Evolutionary conservation across 768 basidiomycete species (phyloP).

Genomic region (Boletus eberwhitei): DNA sequence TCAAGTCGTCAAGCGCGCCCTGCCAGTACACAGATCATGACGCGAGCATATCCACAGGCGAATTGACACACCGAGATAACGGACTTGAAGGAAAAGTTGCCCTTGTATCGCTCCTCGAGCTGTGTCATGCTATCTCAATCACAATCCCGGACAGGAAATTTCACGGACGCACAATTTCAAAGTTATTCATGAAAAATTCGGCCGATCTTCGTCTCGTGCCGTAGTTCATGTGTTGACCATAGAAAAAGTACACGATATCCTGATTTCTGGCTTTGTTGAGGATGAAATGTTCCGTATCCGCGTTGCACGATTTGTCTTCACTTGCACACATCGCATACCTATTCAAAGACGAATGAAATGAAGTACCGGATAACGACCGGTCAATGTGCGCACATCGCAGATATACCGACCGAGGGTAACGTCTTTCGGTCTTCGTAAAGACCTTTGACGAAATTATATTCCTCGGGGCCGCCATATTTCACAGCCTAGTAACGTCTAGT

Average conservation of each 20-base stretch:
- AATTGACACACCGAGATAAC: constrained; percentile 47
- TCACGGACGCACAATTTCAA: constrained; percentile 47
- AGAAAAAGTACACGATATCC: constrained; percentile 64
- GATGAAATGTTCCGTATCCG: constrained; percentile 63
- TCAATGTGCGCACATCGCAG: constrained; percentile 55
- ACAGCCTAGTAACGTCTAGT: constrained; percentile 49
- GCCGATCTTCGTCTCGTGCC: constrained; percentile 51
- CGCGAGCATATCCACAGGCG: neutral
- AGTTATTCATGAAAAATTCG: constrained; percentile 68
- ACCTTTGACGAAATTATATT: constrained; percentile 69
- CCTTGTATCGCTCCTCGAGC: constrained; percentile 68
- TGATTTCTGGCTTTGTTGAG: constrained; percentile 51
- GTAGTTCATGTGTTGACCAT: constrained; percentile 54
- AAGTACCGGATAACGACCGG: neutral
- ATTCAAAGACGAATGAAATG: neutral
- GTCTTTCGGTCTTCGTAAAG: constrained; percentile 73
- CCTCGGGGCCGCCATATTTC: constrained; percentile 64
- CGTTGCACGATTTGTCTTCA: constrained; percentile 51
- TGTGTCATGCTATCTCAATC: constrained; percentile 22
- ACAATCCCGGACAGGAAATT: neutral
- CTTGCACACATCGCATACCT: constrained; percentile 67
- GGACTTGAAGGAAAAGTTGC: constrained; percentile 56
- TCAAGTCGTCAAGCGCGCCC: constrained; percentile 44
- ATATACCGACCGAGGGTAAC: constrained; percentile 60
- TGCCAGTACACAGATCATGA: constrained; percentile 22